Evolutionary conservation across 2,329 filamentous ascomycete species (phyloP).

Genomic region (Sclerotinia sclerotiorum): DNA sequence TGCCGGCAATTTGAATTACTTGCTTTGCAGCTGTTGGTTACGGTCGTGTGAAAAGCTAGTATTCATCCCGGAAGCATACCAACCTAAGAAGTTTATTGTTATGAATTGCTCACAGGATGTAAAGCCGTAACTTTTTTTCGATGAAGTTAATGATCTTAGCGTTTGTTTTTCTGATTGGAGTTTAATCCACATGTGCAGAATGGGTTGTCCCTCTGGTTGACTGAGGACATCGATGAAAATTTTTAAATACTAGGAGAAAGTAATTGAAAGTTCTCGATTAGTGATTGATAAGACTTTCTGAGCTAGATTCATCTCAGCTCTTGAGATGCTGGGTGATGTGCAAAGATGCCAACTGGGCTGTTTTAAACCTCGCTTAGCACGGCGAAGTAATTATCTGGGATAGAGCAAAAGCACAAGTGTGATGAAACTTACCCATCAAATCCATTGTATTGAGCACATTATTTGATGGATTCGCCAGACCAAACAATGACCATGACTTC

Average conservation of each 20-base stretch:
- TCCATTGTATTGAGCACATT: too few species aligned
- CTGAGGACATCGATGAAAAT: neutral
- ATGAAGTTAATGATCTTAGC: neutral
- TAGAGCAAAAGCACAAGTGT: too few species aligned
- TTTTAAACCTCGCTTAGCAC: neutral
- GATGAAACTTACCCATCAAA: too few species aligned
- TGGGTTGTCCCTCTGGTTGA: neutral
- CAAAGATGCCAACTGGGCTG: neutral
- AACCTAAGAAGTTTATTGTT: neutral
- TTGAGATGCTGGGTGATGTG: neutral
- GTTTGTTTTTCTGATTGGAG: neutral
- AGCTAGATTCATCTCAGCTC: neutral
- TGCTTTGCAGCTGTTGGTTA: neutral
- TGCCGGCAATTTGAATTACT: neutral
- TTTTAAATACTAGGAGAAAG: neutral
- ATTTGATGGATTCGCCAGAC: too few species aligned
- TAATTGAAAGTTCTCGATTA: neutral
- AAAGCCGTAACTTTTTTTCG: neutral
- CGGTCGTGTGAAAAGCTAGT: too few species aligned
- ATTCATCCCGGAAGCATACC: neutral
- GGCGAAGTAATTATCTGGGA: too few species aligned
- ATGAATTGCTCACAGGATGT: too few species aligned
- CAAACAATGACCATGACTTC: too few species aligned
- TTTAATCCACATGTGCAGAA: too few species aligned
- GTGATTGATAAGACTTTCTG: neutral